Conservation (phyloP, 257 asterid species). For the Plantago elongata region DNA sequence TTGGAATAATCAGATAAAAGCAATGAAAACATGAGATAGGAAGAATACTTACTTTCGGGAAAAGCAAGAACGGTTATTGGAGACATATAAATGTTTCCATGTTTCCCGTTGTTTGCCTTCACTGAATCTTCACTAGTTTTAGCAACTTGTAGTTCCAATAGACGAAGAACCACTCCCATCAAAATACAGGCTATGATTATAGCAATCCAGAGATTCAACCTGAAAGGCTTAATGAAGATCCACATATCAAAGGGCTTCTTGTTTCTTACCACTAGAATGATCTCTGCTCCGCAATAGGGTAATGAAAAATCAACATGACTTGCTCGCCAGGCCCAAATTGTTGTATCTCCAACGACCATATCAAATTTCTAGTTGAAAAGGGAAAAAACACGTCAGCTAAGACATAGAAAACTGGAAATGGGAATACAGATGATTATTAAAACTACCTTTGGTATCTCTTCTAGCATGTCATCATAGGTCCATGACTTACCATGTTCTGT, state of each 20-base stretch:
- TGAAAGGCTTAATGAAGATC: conserved; percentile 41
- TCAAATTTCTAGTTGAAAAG: conserved; percentile 16
- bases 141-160: conserved; percentile 25
- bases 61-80: conserved; percentile 38
- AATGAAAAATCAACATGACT: conserved; percentile 34
- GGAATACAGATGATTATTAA: background rate
- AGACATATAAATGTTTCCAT: conserved; percentile 19
- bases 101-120: conserved; percentile 11
- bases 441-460: conserved; percentile 34
- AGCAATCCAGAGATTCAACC: conserved; percentile 47
- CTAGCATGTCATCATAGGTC: conserved; percentile 36
- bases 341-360: conserved; percentile 59
- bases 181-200: conserved; percentile 23
- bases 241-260: conserved; percentile 43
- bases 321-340: conserved; percentile 48
- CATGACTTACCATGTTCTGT: conserved; percentile 5
- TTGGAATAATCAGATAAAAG: background rate
- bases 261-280: conserved; percentile 36
- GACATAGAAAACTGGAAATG: background rate
- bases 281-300: conserved; percentile 56
- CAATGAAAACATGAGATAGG: background rate
- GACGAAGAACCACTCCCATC: conserved; percentile 28
- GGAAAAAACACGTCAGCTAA: background rate
- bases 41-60: conserved; percentile 30
- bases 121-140: conserved; percentile 9